phyloP scores from a whole-genome alignment of 192 early-diverging fungal genomes.

The Dissophora globulifera region DNA sequence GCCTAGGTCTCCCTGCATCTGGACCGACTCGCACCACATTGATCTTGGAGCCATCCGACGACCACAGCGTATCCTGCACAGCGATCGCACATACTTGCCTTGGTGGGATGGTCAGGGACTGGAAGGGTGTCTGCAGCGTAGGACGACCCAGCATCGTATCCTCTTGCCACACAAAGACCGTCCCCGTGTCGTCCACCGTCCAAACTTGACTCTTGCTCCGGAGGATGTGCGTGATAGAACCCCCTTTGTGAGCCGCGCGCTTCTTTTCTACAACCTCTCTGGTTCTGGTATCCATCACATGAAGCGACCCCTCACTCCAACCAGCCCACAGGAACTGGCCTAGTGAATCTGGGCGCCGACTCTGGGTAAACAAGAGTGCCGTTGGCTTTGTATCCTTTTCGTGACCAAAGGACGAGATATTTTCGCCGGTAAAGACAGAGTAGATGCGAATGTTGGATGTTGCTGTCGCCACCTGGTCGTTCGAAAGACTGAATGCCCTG shows the following conservation, averaged over 20 bases:
- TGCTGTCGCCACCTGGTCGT: constrained; percentile 58
- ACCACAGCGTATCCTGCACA: constrained; percentile 68
- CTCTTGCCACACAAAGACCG: constrained; percentile 66
- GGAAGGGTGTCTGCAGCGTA: constrained; percentile 46
- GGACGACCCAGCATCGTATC: constrained; percentile 47
- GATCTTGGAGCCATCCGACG: constrained; percentile 63
- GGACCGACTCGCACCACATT: constrained; percentile 64
- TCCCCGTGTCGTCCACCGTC: constrained; percentile 75
- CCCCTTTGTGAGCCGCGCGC: constrained; percentile 35
- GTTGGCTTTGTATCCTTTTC: constrained; percentile 61
- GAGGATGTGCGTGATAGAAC: constrained; percentile 66
- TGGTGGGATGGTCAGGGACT: constrained; percentile 53
- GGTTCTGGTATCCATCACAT: constrained; percentile 61
- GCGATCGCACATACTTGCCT: constrained; percentile 63
- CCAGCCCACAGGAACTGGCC: constrained; percentile 75
- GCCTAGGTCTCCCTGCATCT: constrained; percentile 36
- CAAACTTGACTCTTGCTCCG: constrained; percentile 66
- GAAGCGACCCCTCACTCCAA: constrained; percentile 68
- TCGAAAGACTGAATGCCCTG: constrained; percentile 62
- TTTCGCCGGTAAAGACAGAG: constrained; percentile 57
- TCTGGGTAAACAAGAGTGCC: constrained; percentile 66
- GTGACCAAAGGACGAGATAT: constrained; percentile 58
- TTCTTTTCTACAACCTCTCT: constrained; percentile 49
- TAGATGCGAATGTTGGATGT: constrained; percentile 56
- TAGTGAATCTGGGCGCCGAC: constrained; percentile 59